Evolutionary conservation across 352 stramenopile species (phyloP).

Genomic region (Pythium periplocum): DNA sequence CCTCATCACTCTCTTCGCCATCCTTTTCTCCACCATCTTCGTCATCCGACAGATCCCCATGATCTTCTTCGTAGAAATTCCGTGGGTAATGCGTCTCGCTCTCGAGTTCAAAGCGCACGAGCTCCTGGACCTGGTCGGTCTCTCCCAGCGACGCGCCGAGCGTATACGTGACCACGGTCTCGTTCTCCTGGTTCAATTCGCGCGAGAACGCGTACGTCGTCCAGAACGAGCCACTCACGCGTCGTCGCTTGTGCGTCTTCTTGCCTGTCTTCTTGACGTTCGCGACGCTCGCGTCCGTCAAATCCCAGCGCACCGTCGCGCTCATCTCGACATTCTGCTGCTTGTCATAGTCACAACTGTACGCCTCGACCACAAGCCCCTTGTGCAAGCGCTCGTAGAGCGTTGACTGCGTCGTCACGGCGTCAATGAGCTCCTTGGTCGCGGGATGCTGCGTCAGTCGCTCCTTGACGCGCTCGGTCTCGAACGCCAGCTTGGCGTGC

Average conservation of each 20-base stretch:
- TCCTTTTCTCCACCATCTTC: conserved; percentile 17
- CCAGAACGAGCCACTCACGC: conserved; percentile 21
- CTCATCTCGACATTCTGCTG: conserved; percentile 55
- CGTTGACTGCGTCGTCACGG: conserved; percentile 34
- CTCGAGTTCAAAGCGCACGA: conserved; percentile 57
- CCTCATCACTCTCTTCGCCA: conserved; percentile 6
- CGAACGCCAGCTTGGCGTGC: conserved; percentile 58
- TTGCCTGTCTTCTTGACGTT: conserved; percentile 29
- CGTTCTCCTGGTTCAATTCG: conserved; percentile 14
- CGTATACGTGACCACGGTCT: conserved; percentile 44
- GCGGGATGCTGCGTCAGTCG: conserved; percentile 53
- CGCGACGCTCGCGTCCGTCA: conserved; percentile 15
- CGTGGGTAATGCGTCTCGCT: conserved; percentile 52
- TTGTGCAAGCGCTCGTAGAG: conserved; percentile 44
- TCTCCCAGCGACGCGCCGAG: conserved; percentile 37
- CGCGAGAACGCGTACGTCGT: conserved; percentile 52
- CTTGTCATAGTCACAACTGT: conserved; percentile 58
- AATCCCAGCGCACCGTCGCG: conserved; percentile 50
- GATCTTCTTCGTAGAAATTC: conserved; percentile 67
- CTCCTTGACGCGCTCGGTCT: conserved; percentile 61
- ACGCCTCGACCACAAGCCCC: conserved; percentile 42
- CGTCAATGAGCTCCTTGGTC: conserved; percentile 50
- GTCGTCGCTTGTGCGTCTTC: conserved; percentile 30
- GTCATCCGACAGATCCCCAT: conserved; percentile 23
- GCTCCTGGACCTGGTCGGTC: conserved; percentile 28